Conservation (phyloP, 352 stramenopile species). For the Globisporangium middletonii region DNA sequence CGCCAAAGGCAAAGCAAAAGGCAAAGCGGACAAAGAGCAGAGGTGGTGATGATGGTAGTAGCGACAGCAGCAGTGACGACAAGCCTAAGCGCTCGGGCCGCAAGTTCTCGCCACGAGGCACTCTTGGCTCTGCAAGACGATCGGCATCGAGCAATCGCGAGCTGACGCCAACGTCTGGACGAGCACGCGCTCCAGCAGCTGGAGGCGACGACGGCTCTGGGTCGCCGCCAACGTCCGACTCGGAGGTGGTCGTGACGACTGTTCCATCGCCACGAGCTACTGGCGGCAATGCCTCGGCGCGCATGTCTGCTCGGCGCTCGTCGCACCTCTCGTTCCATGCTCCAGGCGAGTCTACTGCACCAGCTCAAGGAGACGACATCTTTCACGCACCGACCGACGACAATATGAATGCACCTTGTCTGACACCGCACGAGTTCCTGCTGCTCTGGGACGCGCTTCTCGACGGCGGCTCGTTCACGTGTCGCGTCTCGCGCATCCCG, state of each 20-base stretch:
- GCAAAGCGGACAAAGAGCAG: neutral
- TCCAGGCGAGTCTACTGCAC: neutral
- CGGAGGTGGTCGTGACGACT: slow-evolving; percentile 26
- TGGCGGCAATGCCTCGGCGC: neutral
- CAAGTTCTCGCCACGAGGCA: neutral
- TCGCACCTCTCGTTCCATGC: neutral
- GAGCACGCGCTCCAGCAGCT: neutral
- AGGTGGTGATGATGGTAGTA: neutral
- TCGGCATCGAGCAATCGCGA: slow-evolving; percentile 1
- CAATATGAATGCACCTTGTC: slow-evolving; percentile 1
- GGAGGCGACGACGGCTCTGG: neutral
- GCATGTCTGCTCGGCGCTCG: slow-evolving; percentile 1
- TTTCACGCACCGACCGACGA: neutral
- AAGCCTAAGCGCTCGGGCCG: neutral
- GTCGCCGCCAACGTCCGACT: slow-evolving; percentile 26
- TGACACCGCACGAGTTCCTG: slow-evolving; percentile 34
- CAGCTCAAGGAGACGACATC: neutral
- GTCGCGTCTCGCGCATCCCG: slow-evolving; percentile 52
- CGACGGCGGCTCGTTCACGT: slow-evolving; percentile 58
- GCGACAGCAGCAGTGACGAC: neutral
- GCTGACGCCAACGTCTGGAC: neutral
- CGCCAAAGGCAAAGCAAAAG: neutral
- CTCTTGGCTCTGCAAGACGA: slow-evolving; percentile 5
- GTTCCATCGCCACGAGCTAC: slow-evolving; percentile 1
- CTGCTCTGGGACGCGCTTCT: slow-evolving; percentile 42